Conservation (phyloP, 2,329 filamentous ascomycete genomes). For the Colletotrichum brevisporum region DNA sequence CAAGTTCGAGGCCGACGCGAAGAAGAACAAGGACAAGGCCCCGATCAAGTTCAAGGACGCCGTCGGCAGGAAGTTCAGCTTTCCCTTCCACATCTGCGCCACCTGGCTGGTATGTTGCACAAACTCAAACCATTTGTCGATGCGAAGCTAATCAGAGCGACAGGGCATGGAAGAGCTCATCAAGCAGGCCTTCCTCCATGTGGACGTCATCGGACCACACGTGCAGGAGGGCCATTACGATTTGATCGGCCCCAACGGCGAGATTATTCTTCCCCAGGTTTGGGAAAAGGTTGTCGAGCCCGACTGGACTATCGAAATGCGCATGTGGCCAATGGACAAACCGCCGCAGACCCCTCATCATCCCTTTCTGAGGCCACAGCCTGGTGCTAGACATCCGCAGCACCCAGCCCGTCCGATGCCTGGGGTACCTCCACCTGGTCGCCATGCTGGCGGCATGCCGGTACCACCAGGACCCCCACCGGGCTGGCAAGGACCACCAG, state of each 20-base stretch:
- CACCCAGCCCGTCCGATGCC: not conserved
- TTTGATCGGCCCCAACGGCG: conserved; percentile 81
- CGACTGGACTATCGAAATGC: conserved; percentile 80
- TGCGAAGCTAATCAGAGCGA: conserved; percentile 43
- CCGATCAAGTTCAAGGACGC: conserved; percentile 94
- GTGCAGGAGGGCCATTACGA: conserved; percentile 87
- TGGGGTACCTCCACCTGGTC: no score
- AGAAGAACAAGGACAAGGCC: conserved; percentile 70
- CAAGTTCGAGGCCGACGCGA: conserved; percentile 61
- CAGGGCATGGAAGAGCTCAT: conserved; percentile 91
- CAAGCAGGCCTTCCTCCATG: conserved; percentile 85
- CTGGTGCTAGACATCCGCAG: not conserved
- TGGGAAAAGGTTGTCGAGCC: conserved; percentile 88
- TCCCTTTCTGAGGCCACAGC: conserved; percentile 18
- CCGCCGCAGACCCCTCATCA: conserved; percentile 15
- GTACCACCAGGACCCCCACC: not conserved
- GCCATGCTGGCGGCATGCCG: not conserved
- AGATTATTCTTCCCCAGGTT: conserved; percentile 85
- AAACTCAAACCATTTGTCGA: not conserved
- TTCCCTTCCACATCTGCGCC: conserved; percentile 87
- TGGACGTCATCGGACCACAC: conserved; percentile 81
- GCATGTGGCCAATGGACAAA: conserved; percentile 70
- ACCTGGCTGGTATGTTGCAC: conserved; percentile 80
- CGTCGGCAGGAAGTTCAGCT: conserved; percentile 91
- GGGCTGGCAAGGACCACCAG: not conserved